Conservation (phyloP, 768 basidiomycete genomes). For the Collybia nuda region DNA sequence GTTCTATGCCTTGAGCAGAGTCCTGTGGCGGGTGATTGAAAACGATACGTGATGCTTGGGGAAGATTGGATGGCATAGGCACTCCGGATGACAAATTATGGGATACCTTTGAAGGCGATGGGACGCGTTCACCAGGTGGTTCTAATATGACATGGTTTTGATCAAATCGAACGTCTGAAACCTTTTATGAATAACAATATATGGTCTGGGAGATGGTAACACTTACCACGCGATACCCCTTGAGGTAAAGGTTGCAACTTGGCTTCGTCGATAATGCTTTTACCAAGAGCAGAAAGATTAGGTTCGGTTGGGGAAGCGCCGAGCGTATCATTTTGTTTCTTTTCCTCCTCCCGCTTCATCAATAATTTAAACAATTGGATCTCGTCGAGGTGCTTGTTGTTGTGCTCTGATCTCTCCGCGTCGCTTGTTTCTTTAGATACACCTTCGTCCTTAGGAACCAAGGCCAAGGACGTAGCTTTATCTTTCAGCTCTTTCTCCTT, state of each 20-base stretch:
- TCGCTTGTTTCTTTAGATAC: slow-evolving; percentile 11
- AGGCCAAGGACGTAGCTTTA: slow-evolving; percentile 25
- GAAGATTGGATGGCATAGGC: not conserved
- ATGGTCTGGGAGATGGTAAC: too few relatives aligned
- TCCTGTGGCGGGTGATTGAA: slow-evolving; percentile 1
- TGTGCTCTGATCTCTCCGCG: slow-evolving; percentile 15
- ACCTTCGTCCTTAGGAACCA: not conserved
- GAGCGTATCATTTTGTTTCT: slow-evolving; percentile 26
- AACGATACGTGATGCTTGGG: not conserved
- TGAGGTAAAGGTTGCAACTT: not conserved
- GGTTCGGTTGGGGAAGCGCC: not conserved
- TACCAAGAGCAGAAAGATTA: not conserved
- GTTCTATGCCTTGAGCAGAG: slow-evolving; percentile 3
- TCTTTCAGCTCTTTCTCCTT: slow-evolving; percentile 72
- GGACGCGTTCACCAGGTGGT: too few relatives aligned
- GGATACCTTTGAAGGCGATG: too few relatives aligned
- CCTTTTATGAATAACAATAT: too few relatives aligned
- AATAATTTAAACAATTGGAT: slow-evolving; percentile 81
- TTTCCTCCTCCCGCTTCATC: slow-evolving; percentile 77
- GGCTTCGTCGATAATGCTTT: not conserved
- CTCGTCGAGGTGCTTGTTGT: slow-evolving; percentile 63
- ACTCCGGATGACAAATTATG: not conserved
- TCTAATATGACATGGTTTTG: too few relatives aligned
- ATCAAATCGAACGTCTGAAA: too few relatives aligned
- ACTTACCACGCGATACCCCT: too few relatives aligned